Base-by-base conservation (phyloP, 257 asterid species). In the Scutellaria minor region DNA sequence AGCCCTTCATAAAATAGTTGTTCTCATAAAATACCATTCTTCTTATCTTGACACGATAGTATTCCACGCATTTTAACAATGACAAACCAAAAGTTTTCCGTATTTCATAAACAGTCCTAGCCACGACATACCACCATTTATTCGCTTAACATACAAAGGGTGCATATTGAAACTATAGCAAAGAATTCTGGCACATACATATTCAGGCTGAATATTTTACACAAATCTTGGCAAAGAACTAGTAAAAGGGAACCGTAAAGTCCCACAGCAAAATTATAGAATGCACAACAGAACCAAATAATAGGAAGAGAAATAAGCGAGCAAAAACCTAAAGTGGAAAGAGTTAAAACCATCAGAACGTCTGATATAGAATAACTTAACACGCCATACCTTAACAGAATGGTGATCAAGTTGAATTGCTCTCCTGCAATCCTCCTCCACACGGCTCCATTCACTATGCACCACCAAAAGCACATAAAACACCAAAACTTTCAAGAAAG, bases 391-490 rank as follows among this genome's bases (percentile, higher is more conserved):
- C 88, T 89, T 89, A 44, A 86, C 83, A 73, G 88, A 83, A 14
- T 77, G 75, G 59, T 79, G 84, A 82, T 89, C 92, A 37, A 89
- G 93, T 81, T 83, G 85, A 61, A 87, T 76, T 13, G 93, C 91
- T 77, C 31, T 82, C 81, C 87, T 81, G 78, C 91, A 85, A 81
- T 87, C 91, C 79, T 87, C 93, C 82, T 89, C 96, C 84, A 87
- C 92, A 42, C 89, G 82, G 7, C 67, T 65, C 99, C 97, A 91
- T 37, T 94, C 92, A 66, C 97, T 94, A 60, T 9, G 80, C 55
- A 56, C 73, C 59, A 56, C 73, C 58, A 41, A 60, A 48, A 41
- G 5, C 57, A 41, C 58, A 64, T 7, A 40, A 61, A 39, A 24
- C 22, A 58, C 52, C 45, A 45, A 10, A 22, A 42, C 39, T 9